Percentiles rank a stretch among this genome's conserved stretches.
These are phyloP conservation scores for Aspergillus tanneri DNA, from an alignment of 2,329 filamentous ascomycete genomes.

Conservation along the genomic window DNA sequence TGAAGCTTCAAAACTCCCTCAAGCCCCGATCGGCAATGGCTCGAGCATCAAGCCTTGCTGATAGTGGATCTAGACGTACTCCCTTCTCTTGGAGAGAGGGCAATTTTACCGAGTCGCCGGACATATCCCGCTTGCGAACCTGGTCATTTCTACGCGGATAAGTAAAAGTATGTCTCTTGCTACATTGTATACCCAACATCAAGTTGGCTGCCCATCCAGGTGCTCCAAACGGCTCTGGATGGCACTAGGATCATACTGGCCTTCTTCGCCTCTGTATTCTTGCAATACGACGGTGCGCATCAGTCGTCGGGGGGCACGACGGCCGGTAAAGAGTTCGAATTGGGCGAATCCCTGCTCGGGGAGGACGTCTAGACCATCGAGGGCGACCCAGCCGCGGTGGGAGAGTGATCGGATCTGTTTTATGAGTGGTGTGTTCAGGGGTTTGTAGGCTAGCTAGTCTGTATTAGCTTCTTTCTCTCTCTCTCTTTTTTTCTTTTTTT, in stretches of 20 bases:
- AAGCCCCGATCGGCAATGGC: too few species aligned
- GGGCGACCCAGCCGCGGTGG: conserved; percentile 40
- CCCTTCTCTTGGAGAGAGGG: too few species aligned
- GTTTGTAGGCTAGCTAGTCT: conserved; percentile 41
- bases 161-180: too few species aligned
- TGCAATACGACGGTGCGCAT: conserved; percentile 39
- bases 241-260: conserved; percentile 30
- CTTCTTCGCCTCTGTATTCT: conserved; percentile 37
- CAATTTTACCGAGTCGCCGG: too few species aligned
- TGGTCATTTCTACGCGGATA: too few species aligned
- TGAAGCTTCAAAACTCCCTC: too few species aligned
- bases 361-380: conserved; percentile 42
- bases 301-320: conserved; percentile 38
- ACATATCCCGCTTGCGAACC: too few species aligned
- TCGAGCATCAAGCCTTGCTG: too few species aligned
- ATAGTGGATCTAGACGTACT: too few species aligned
- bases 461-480: background rate
- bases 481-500: background rate
- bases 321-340: conserved; percentile 41
- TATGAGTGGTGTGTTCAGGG: conserved; percentile 39
- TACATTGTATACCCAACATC: too few species aligned
- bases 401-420: conserved; percentile 38
- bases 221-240: conserved; percentile 33
- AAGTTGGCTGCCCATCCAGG: conserved; percentile 34
- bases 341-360: conserved; percentile 44